Evolutionary conservation across 2,329 filamentous ascomycete species (phyloP).

Genomic region (Sporothrix humicola): DNA sequence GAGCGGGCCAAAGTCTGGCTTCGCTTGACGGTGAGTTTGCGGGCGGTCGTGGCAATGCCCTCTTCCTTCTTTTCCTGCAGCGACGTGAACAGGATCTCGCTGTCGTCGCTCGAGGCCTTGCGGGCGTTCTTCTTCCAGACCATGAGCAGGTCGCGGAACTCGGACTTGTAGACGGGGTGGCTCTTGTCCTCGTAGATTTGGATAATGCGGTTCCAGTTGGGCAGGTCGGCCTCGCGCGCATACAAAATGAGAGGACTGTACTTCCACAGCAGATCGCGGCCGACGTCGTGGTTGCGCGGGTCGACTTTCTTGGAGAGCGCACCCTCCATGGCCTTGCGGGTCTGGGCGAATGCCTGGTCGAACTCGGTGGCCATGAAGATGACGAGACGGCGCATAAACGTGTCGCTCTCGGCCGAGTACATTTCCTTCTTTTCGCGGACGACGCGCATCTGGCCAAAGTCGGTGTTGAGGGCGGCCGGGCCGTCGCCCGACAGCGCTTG

Average conservation of each 20-base stretch:
- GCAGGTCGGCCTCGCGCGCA: conserved; percentile 78
- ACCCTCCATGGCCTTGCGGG: conserved; percentile 67
- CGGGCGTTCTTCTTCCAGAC: conserved; percentile 81
- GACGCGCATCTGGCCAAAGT: conserved; percentile 89
- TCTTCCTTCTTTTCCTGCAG: conserved; percentile 84
- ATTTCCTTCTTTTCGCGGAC: conserved; percentile 93
- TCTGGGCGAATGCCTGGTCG: conserved; percentile 73
- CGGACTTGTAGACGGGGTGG: conserved; percentile 76
- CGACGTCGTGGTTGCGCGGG: conserved; percentile 70
- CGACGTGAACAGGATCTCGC: conserved; percentile 84
- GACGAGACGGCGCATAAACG: conserved; percentile 79
- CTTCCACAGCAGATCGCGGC: conserved; percentile 79
- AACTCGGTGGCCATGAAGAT: conserved; percentile 85
- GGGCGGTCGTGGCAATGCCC: conserved; percentile 72
- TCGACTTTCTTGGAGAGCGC: conserved; percentile 72
- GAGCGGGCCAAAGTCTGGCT: conserved; percentile 83
- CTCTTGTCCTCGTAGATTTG: conserved; percentile 80
- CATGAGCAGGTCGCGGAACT: conserved; percentile 77
- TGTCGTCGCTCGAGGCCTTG: conserved; percentile 77
- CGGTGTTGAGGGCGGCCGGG: conserved; percentile 62
- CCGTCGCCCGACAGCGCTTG: conserved; percentile 56
- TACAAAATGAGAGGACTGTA: conserved; percentile 89
- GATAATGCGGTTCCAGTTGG: conserved; percentile 81
- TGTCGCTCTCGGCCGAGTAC: conserved; percentile 75
- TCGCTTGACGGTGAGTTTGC: conserved; percentile 91